phyloP scores from a whole-genome alignment of 1,139 yeast species.

The Saccharomycopsis hybrid region DNA sequence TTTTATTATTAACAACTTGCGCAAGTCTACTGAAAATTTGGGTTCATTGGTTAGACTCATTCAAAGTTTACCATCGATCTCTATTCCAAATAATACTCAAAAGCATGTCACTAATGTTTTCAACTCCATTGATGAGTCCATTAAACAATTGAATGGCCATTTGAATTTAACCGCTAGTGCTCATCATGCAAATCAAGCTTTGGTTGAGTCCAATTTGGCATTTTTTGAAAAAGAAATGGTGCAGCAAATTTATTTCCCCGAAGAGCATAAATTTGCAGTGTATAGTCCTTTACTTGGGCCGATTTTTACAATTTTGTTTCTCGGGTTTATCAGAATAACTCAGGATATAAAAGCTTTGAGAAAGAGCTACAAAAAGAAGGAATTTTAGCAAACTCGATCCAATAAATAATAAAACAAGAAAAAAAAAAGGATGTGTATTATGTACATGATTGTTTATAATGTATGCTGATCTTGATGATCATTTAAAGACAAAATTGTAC shows the following conservation, averaged over 20 bases:
- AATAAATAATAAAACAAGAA: neutral
- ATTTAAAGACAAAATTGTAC: neutral
- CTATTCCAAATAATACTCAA: constrained; percentile 68
- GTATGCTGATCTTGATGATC: neutral
- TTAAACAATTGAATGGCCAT: constrained; percentile 25
- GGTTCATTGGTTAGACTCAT: constrained; percentile 66
- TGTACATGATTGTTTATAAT: no score
- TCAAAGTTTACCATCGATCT: constrained; percentile 63
- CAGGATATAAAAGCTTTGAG: constrained; percentile 28
- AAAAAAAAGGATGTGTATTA: no score
- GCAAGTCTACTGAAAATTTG: constrained; percentile 50
- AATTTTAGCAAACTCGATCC: neutral
- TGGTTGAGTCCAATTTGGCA: constrained; percentile 56
- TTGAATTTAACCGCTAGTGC: constrained; percentile 6
- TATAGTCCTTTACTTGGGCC: constrained; percentile 90
- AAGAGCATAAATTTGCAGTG: constrained; percentile 90
- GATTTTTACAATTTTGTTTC: constrained; percentile 55
- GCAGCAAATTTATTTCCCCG: constrained; percentile 90
- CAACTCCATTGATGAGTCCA: constrained; percentile 31
- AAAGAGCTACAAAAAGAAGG: constrained; percentile 4
- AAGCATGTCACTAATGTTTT: constrained; percentile 41
- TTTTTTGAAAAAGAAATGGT: constrained; percentile 94
- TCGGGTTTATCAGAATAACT: constrained; percentile 46
- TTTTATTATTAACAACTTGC: constrained; percentile 48
- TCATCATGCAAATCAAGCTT: constrained; percentile 39